Evolutionary conservation across 805 yeast species (phyloP), one percentile per base, ranked within the genome.

Genomic region (Sungouiella blattae): DNA sequence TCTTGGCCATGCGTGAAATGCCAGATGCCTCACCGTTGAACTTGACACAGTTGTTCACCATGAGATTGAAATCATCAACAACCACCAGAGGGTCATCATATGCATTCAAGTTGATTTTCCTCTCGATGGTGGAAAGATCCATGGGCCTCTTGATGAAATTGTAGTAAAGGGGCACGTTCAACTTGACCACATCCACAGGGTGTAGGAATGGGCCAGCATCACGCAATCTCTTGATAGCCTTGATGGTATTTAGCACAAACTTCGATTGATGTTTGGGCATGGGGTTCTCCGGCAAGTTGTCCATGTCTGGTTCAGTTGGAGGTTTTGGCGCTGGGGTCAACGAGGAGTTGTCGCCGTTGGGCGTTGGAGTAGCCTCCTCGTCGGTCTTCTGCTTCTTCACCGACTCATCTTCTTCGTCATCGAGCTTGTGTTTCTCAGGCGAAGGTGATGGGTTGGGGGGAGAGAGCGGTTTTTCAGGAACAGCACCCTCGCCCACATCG

Each of bases 61-160:
- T 87, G 44, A 85, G 66, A 50, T 85, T 80, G 63, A 88, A 84
- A 62, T 89, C 97, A 4, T 73, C 82, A 15, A 73, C 75, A 27
- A 89, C 75, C 44, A 80, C 79, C 44, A 74, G 74, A 8, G 88
- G 80, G 4, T 74, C 70, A 44, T 74, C 83, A 60, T 89, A 93
- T 2, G 87, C 89, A 52, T 79, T 77, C 6, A 60, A 77, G 26
- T 56, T 69, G 26, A 89, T 63, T 60, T 89, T 91, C 50, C 75
- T 77, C 61, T 93, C 98, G 46, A 93, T 85, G 1, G 97, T 87
- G 3, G 89, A 75, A 22, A 93, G 67, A 58, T 91, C 98, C 97
- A 93, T 93, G 26, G 98, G 98, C 51, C 82, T 71, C 45, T 76
- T 72, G 51, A 93, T 79, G 52, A 77, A 79, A 50, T 87, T 88